Base-by-base conservation (phyloP, 805 yeast species). In the Diddensiella transvaalensis region DNA sequence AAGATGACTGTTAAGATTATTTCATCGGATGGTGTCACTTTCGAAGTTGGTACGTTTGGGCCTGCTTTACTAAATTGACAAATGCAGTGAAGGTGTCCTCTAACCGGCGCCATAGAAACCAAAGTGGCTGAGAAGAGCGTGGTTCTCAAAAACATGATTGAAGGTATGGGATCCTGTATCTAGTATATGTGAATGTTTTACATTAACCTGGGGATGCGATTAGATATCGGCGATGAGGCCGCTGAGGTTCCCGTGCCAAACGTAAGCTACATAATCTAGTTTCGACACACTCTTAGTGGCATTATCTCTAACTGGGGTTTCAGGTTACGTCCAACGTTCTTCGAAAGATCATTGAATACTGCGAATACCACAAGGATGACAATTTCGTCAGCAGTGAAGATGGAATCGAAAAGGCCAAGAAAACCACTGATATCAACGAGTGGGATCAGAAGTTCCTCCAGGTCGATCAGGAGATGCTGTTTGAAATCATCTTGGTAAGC, bases 371-470 rank as follows among this genome's bases (percentile, higher is more conserved):
- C 73, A 85, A 83, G 66, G 63, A 69, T 46, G 89, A 87, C 63
- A 78, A 85, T 6, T 74, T 73, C 17, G 60, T 65, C 41, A 86
- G 87, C 17, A 90, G 83, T 46, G 87, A 80, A 49, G 96, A 87
- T 54, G 90, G 85, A 46, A 95, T 87, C 57, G 65, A 67, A 44
- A 60, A 64, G 30, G 53, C 60, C 53, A 81, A 85, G 65, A 87
- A 86, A 63, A 77, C 91, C n/a, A 88, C 89, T 1, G 96, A 96
- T 2, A 88, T 91, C 44, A 91, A 85, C 53, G 89, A 89, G 41
- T 91, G 98, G 98, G 98, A 91, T 69, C 86, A 87, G 66, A 87
- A 86, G 66, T 91, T 90, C 66, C 77, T 91, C 59, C 86, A 87
- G 63, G 96, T 91, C 33, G 98, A 91, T 68, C 98, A 73, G 63